phyloP scores from a whole-genome alignment of 1,284 basidiomycete genomes.

The Malassezia psittaci region DNA sequence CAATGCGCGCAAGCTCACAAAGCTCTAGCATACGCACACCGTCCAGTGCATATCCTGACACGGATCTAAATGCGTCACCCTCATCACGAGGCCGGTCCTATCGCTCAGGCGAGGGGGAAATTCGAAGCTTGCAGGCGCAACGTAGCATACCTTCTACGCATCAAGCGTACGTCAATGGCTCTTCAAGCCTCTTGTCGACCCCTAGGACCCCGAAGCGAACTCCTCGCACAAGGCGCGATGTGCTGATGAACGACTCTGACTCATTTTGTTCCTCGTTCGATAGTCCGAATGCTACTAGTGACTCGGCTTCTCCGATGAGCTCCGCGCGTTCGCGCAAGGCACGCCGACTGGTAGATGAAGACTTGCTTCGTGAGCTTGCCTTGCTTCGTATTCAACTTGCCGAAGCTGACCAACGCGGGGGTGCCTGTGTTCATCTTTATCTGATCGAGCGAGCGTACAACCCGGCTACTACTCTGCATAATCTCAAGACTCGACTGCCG shows the following conservation, averaged over 20 bases:
- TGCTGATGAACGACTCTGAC: not conserved
- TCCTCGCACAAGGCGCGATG: not conserved
- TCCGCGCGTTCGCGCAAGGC: not conserved
- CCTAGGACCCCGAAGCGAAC: not conserved
- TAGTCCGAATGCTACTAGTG: not conserved
- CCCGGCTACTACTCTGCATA: slow-evolving; percentile 7
- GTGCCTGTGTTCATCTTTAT: slow-evolving; percentile 31
- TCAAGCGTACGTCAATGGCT: not conserved
- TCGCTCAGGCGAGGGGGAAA: not conserved
- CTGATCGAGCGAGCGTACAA: slow-evolving; percentile 35
- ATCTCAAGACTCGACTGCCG: not conserved
- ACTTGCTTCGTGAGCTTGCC: slow-evolving; percentile 35
- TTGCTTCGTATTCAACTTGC: slow-evolving; percentile 28
- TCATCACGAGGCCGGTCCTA: not conserved
- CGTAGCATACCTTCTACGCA: not conserved
- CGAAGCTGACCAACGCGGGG: slow-evolving; percentile 21
- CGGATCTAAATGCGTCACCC: slow-evolving; percentile 1
- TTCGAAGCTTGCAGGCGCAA: slow-evolving; percentile 1
- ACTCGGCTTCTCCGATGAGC: not conserved
- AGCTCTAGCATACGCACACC: not conserved
- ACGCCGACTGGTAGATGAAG: slow-evolving; percentile 33
- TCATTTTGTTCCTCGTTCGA: not conserved
- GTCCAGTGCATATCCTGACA: not conserved
- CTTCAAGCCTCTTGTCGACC: not conserved
- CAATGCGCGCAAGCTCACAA: not conserved